phyloP scores from a whole-genome alignment of 2,329 filamentous ascomycete species.

The Penicillium sp. region DNA sequence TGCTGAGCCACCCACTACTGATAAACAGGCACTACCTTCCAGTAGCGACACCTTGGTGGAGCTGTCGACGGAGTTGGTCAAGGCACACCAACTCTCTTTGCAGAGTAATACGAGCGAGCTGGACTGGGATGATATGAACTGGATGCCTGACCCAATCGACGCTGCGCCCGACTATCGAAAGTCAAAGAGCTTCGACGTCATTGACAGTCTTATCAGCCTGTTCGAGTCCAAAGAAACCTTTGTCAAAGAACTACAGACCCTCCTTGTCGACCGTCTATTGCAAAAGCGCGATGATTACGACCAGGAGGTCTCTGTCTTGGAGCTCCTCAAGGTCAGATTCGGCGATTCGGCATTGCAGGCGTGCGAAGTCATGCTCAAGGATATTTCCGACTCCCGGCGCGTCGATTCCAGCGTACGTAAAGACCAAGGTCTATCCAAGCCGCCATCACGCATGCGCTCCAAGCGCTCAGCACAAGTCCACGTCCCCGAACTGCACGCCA shows the following conservation, averaged over 20 bases:
- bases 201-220: conserved; percentile 80
- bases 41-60: conserved; percentile 46
- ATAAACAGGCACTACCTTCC: conserved; percentile 23
- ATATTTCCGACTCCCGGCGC: conserved; percentile 75
- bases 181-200: conserved; percentile 82
- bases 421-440: conserved; percentile 38
- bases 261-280: conserved; percentile 76
- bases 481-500: conserved; percentile 60
- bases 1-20: conserved; percentile 47
- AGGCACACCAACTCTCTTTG: conserved; percentile 39
- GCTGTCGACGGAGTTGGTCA: conserved; percentile 50
- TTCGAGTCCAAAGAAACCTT: conserved; percentile 88
- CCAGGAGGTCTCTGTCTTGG: conserved; percentile 75
- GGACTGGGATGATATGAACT: conserved; percentile 88
- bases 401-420: conserved; percentile 65
- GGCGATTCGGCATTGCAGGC: conserved; percentile 81
- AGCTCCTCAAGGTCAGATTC: conserved; percentile 81
- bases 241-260: conserved; percentile 85
- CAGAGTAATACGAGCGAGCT: conserved; percentile 58
- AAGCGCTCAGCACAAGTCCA: conserved; percentile 25
- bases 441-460: conserved; percentile 21
- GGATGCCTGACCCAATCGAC: conserved; percentile 88
- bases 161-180: conserved; percentile 88
- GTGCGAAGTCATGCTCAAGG: conserved; percentile 95
- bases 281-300: conserved; percentile 63